phyloP scores from a whole-genome alignment of 805 yeast species.

The Wickerhamomyces alni region DNA sequence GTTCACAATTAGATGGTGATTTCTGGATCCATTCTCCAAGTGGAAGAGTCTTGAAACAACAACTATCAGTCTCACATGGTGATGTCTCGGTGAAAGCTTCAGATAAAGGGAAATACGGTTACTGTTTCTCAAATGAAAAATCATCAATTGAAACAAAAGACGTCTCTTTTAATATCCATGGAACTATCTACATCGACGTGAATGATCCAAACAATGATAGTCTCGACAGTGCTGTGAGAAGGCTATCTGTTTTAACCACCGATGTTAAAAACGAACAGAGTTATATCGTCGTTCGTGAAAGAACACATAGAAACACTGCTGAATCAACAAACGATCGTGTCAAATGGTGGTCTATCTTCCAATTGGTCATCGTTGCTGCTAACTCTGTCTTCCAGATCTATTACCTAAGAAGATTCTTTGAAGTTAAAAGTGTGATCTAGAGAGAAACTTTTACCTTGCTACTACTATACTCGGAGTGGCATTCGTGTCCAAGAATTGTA shows the following conservation, averaged over 20 bases:
- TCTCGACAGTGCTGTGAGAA: slow-evolving; percentile 77
- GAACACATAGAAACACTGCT: slow-evolving; percentile 97
- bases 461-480: too few species aligned
- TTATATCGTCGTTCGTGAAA: slow-evolving; percentile 91
- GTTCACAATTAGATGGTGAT: slow-evolving; percentile 61
- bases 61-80: slow-evolving; percentile 68
- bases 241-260: slow-evolving; percentile 66
- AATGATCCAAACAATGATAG: slow-evolving; percentile 72
- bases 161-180: slow-evolving; percentile 92
- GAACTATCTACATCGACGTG: slow-evolving; percentile 79
- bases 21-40: slow-evolving; percentile 35
- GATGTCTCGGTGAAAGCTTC: slow-evolving; percentile 65
- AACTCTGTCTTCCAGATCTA: slow-evolving; percentile 92
- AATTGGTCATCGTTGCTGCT: slow-evolving; percentile 74
- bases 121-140: slow-evolving; percentile 89
- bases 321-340: slow-evolving; percentile 96
- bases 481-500: too few species aligned
- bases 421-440: slow-evolving; percentile 84
- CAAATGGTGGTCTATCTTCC: slow-evolving; percentile 96
- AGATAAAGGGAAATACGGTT: slow-evolving; percentile 67
- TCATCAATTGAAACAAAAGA: slow-evolving; percentile 71
- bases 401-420: slow-evolving; percentile 91
- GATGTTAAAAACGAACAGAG: slow-evolving; percentile 89
- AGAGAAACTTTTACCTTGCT: too few species aligned
- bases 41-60: slow-evolving; percentile 44